phyloP scores from a whole-genome alignment of 208 protist species.

The Sergeia podlipaevii region DNA sequence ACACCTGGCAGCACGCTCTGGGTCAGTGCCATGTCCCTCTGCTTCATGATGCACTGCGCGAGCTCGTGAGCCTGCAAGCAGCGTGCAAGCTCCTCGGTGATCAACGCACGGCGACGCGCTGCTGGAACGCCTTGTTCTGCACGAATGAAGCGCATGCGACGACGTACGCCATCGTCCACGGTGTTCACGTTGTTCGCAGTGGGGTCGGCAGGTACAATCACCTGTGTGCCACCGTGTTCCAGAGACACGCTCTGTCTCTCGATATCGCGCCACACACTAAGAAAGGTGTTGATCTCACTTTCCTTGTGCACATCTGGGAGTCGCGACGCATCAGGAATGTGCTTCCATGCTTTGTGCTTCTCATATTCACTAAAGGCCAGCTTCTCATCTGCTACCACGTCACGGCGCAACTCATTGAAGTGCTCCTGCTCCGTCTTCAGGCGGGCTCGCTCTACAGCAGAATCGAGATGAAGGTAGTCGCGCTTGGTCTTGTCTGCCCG shows the following conservation, averaged over 20 bases:
- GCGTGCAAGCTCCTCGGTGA: conserved; percentile 54
- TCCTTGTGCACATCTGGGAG: conserved; percentile 76
- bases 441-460: conserved; percentile 53
- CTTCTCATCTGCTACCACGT: conserved; percentile 37
- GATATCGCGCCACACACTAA: conserved; percentile 70
- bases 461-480: conserved; percentile 41
- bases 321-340: conserved; percentile 57
- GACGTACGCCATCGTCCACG: background rate
- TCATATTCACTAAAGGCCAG: conserved; percentile 70
- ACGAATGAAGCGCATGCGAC: conserved; percentile 32
- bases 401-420: conserved; percentile 29
- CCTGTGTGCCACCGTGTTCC: conserved; percentile 21
- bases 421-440: conserved; percentile 43
- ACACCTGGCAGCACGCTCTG: conserved; percentile 4
- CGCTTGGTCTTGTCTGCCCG: conserved; percentile 45
- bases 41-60: conserved; percentile 54
- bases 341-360: conserved; percentile 76
- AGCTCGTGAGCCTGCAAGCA: conserved; percentile 77
- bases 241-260: conserved; percentile 26
- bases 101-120: conserved; percentile 26
- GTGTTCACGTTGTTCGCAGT: conserved; percentile 1
- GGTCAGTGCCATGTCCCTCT: conserved; percentile 30
- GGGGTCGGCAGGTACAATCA: conserved; percentile 16
- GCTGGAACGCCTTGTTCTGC: conserved; percentile 55
- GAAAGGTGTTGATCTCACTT: conserved; percentile 88